Percentiles rank a stretch among this genome's conserved stretches.
Evolutionary conservation across 1,139 yeast genomes (phyloP).

Genomic region (Lodderomyces metapsilosis): DNA sequence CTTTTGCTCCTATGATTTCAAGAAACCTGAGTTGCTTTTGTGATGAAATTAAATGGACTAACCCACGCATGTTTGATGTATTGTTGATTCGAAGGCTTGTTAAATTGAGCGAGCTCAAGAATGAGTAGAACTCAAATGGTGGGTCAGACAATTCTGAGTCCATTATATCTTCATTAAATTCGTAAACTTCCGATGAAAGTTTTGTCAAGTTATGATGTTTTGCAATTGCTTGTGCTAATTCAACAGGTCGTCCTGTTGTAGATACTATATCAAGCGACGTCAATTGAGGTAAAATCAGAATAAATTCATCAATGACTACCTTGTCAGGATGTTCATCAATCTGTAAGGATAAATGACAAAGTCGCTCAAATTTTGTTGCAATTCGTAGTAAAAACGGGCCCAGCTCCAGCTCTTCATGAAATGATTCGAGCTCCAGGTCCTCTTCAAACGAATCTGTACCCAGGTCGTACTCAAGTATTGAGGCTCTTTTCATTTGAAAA

Average conservation of each 20-base stretch:
- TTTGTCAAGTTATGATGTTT: conserved; percentile 15
- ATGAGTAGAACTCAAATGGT: conserved; percentile 9
- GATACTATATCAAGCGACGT: conserved; percentile 16
- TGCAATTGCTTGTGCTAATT: neutral
- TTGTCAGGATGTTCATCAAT: too few species aligned
- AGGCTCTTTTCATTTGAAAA: conserved; percentile 27
- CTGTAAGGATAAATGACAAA: conserved; percentile 31
- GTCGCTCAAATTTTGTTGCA: conserved; percentile 25
- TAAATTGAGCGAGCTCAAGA: conserved; percentile 23
- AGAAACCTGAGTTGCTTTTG: conserved; percentile 33
- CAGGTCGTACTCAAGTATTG: too few species aligned
- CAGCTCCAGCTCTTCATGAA: too few species aligned
- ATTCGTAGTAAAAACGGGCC: conserved; percentile 21
- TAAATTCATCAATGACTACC: too few species aligned
- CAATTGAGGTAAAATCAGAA: conserved; percentile 23
- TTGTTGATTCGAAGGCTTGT: conserved; percentile 42
- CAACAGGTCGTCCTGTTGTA: neutral
- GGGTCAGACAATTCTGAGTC: conserved; percentile 19
- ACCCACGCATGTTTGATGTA: conserved; percentile 24
- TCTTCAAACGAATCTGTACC: too few species aligned
- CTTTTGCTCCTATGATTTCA: conserved; percentile 50
- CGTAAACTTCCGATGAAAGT: conserved; percentile 43
- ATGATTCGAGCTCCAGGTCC: too few species aligned
- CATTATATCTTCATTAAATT: conserved; percentile 33
- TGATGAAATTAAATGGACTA: conserved; percentile 22